phyloP scores from a whole-genome alignment of 2,329 filamentous ascomycete genomes.

The Colletotrichum tropicale region DNA sequence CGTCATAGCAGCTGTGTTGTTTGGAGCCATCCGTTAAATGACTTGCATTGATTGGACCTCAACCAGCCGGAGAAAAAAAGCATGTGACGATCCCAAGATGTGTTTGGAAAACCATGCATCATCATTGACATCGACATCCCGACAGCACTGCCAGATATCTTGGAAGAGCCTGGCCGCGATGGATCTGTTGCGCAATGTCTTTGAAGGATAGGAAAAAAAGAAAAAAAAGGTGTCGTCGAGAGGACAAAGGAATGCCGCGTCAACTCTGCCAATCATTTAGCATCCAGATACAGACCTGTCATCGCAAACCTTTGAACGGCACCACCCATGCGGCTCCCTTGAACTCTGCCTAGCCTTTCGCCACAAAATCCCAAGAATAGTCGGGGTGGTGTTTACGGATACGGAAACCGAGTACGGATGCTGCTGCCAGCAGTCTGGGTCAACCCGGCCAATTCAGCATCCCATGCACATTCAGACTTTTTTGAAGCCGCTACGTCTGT shows the following conservation, averaged over 20 bases:
- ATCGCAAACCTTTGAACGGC: not conserved
- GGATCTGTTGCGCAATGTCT: not conserved
- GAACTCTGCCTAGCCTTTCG: not conserved
- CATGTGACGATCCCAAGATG: constrained; percentile 12
- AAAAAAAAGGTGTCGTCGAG: not conserved
- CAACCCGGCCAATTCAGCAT: not conserved
- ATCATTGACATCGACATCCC: not conserved
- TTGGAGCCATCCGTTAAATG: constrained; percentile 10
- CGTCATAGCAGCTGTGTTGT: constrained; percentile 8
- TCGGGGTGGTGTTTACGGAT: not conserved
- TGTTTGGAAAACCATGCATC: constrained; percentile 5
- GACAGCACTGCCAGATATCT: not conserved
- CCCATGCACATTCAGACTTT: not conserved
- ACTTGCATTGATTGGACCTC: not conserved
- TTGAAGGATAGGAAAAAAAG: not conserved
- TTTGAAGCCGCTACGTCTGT: not conserved
- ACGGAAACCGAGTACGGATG: not conserved
- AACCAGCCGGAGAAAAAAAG: not conserved
- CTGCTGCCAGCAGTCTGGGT: not conserved
- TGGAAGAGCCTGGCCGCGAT: not conserved
- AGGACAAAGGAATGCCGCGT: not conserved
- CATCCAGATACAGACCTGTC: not conserved
- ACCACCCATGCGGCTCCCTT: not conserved
- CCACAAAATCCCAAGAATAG: not conserved
- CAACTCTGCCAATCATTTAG: not conserved